Evolutionary conservation across 169 alveolate genomes (phyloP).

Genomic region (Plasmodium cynomolgi): DNA sequence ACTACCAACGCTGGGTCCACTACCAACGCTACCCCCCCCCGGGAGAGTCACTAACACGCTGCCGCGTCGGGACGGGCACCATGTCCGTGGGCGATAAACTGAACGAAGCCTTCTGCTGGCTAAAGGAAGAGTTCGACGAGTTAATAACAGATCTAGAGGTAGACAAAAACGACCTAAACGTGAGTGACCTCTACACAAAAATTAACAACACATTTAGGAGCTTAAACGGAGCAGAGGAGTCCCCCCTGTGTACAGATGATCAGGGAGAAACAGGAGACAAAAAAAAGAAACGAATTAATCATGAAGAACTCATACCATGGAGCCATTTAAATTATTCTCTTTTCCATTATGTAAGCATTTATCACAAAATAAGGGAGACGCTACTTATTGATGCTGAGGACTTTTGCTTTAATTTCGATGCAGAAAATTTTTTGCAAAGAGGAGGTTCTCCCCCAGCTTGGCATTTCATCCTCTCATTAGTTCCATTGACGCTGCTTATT

Average conservation of each 20-base stretch:
- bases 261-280: not conserved
- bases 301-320: conserved; percentile 13
- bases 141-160: conserved; percentile 24
- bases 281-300: not conserved
- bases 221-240: not conserved
- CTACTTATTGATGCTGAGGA: conserved; percentile 53
- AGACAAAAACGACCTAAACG: conserved; percentile 17
- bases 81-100: conserved; percentile 34
- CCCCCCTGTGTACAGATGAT: not conserved
- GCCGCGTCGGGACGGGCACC: not conserved
- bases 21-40: not conserved
- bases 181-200: conserved; percentile 21
- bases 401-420: conserved; percentile 39
- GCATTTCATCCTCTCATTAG: conserved; percentile 34
- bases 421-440: conserved; percentile 15
- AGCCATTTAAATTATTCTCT: conserved; percentile 26
- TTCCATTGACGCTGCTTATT: conserved; percentile 39
- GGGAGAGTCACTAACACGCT: not conserved
- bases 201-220: conserved; percentile 12
- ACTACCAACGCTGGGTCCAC: not conserved
- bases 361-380: conserved; percentile 19
- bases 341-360: conserved; percentile 36
- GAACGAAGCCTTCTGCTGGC: conserved; percentile 50
- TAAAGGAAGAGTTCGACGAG: conserved; percentile 36
- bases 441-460: conserved; percentile 12